Conservation (phyloP, 176 grass and related monocot species). For the Triticum dicoccoides region DNA sequence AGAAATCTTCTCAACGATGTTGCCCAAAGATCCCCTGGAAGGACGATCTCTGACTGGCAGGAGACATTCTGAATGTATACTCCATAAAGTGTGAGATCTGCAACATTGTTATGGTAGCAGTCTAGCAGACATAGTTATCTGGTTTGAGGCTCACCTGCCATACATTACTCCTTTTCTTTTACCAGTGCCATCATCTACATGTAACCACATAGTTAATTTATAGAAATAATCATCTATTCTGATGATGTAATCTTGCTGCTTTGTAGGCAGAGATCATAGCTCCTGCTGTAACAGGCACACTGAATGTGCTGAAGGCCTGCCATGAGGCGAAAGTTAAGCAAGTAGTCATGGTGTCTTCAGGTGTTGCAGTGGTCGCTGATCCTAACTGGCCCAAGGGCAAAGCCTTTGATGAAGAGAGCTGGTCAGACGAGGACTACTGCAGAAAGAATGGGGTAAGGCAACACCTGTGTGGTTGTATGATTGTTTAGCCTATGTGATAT, state of each 20-base stretch:
- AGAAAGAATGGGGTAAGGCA: constrained; percentile 62
- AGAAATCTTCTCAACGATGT: too few relatives aligned
- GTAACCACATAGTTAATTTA: background rate
- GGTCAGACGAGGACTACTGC: constrained; percentile 63
- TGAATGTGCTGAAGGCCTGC: constrained; percentile 77
- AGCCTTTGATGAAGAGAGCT: constrained; percentile 62
- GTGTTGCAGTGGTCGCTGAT: constrained; percentile 23
- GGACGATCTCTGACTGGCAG: too few relatives aligned
- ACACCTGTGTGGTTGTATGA: too few relatives aligned
- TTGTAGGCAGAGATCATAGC: constrained; percentile 54
- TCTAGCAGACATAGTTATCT: background rate
- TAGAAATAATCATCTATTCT: background rate
- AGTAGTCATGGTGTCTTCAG: constrained; percentile 71
- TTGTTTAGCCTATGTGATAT: too few relatives aligned
- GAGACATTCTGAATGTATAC: too few relatives aligned
- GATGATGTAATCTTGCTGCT: background rate
- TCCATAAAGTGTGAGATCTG: background rate
- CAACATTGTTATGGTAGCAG: background rate
- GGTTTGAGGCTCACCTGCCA: background rate
- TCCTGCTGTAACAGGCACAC: constrained; percentile 76
- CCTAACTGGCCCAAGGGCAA: constrained; percentile 66
- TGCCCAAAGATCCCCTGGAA: too few relatives aligned
- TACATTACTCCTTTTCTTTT: background rate
- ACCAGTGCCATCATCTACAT: too few relatives aligned
- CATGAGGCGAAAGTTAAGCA: constrained; percentile 60